phyloP scores from a whole-genome alignment of 148 eudicot genomes.

The Gaultheria prostrata region DNA sequence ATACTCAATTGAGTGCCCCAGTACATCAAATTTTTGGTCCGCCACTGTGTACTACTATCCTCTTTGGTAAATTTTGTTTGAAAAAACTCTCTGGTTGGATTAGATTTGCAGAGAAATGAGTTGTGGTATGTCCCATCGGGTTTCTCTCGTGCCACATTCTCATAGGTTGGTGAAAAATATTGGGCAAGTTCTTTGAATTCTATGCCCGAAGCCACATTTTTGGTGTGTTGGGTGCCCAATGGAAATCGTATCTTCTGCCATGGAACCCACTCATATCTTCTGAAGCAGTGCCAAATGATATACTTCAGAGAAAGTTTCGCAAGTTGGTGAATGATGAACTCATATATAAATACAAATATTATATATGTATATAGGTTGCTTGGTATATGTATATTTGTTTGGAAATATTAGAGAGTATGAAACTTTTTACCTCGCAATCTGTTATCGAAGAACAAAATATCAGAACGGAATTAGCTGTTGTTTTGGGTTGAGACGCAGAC shows the following conservation, averaged over 20 bases:
- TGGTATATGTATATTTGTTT: too few species aligned
- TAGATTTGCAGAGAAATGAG: background rate
- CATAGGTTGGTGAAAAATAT: background rate
- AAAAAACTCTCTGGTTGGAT: background rate
- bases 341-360: background rate
- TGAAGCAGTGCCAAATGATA: background rate
- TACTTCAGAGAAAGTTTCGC: background rate
- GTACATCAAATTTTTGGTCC: too few species aligned
- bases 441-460: too few species aligned
- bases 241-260: conserved; percentile 6
- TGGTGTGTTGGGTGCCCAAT: background rate
- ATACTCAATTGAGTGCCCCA: too few species aligned
- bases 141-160: background rate
- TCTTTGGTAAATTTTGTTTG: background rate
- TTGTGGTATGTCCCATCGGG: background rate
- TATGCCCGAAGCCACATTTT: background rate
- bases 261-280: background rate
- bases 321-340: background rate
- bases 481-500: too few species aligned
- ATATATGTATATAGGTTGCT: too few species aligned
- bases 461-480: too few species aligned
- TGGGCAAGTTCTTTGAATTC: background rate
- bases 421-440: too few species aligned
- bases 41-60: background rate
- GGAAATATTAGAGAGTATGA: too few species aligned